phyloP scores from a whole-genome alignment of 495 filamentous ascomycete species.

The Penicillium coprophilum region DNA sequence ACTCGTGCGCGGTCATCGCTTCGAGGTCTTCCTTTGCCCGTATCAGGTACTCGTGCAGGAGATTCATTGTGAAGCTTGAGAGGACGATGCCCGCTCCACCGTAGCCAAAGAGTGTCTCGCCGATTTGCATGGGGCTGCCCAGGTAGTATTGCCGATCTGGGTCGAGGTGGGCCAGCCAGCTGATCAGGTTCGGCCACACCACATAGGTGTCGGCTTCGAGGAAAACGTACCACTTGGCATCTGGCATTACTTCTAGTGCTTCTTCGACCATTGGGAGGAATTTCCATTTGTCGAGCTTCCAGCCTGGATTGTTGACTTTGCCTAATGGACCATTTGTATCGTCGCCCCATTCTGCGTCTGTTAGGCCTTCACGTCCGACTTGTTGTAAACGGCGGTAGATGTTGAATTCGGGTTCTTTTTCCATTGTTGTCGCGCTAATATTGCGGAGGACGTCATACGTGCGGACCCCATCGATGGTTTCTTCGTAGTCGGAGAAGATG shows the following conservation, averaged over 20 bases:
- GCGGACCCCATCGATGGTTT: conserved; percentile 39
- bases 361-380: conserved; percentile 37
- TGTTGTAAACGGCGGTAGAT: conserved; percentile 41
- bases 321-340: conserved; percentile 38
- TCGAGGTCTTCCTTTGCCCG: conserved; percentile 28
- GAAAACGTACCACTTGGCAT: conserved; percentile 63
- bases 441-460: conserved; percentile 44
- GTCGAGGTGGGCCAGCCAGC: conserved; percentile 54
- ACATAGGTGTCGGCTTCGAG: conserved; percentile 65
- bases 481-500: conserved; percentile 50
- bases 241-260: conserved; percentile 51
- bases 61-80: conserved; percentile 24
- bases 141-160: conserved; percentile 52
- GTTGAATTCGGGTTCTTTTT: conserved; percentile 44
- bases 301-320: conserved; percentile 47
- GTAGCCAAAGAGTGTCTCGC: conserved; percentile 53
- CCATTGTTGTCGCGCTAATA: conserved; percentile 33
- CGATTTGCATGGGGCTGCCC: conserved; percentile 47
- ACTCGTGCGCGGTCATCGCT: conserved; percentile 29
- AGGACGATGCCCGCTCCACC: conserved; percentile 63
- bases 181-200: conserved; percentile 60
- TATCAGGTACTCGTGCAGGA: conserved; percentile 21
- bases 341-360: conserved; percentile 28
- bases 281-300: conserved; percentile 67
- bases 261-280: conserved; percentile 62